Conservation (phyloP, 2,329 filamentous ascomycete species). For the Dothiorella sarmentorum region DNA sequence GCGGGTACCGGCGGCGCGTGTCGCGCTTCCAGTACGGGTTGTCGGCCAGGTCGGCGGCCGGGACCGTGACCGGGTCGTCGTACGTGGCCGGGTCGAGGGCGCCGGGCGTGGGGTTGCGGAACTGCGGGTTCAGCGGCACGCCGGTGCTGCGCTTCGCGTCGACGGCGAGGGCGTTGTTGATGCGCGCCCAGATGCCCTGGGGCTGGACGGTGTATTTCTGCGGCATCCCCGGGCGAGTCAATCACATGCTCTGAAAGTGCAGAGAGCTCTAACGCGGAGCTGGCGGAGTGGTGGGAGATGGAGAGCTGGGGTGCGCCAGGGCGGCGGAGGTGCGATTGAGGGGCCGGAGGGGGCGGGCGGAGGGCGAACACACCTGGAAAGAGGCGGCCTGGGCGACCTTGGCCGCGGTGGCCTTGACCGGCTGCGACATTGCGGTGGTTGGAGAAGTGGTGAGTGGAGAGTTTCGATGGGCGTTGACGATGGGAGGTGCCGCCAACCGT, state of each 20-base stretch:
- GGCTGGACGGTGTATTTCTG: slow-evolving; percentile 97
- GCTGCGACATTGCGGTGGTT: slow-evolving; percentile 11
- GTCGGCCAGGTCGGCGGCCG: slow-evolving; percentile 83
- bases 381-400: slow-evolving; percentile 10
- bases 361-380: slow-evolving; percentile 15
- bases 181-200: slow-evolving; percentile 77
- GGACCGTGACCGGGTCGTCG: slow-evolving; percentile 77
- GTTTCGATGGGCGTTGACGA: slow-evolving; percentile 1
- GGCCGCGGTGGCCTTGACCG: slow-evolving; percentile 1
- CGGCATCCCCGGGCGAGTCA: not conserved
- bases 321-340: not conserved
- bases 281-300: not conserved
- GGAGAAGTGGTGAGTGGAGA: slow-evolving; percentile 3
- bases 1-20: slow-evolving; percentile 74
- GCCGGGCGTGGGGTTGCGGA: slow-evolving; percentile 80
- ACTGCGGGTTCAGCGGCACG: slow-evolving; percentile 88
- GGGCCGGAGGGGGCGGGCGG: not conserved
- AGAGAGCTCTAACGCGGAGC: not conserved
- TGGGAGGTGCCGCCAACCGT: slow-evolving; percentile 7
- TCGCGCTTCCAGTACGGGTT: slow-evolving; percentile 98
- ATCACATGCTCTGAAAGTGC: not conserved
- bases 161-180: slow-evolving; percentile 75
- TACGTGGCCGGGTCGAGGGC: slow-evolving; percentile 66
- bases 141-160: slow-evolving; percentile 88
- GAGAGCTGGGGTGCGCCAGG: not conserved